Base-by-base conservation (phyloP, 352 stramenopile genomes). In the Halophytophthora polymorphica region DNA sequence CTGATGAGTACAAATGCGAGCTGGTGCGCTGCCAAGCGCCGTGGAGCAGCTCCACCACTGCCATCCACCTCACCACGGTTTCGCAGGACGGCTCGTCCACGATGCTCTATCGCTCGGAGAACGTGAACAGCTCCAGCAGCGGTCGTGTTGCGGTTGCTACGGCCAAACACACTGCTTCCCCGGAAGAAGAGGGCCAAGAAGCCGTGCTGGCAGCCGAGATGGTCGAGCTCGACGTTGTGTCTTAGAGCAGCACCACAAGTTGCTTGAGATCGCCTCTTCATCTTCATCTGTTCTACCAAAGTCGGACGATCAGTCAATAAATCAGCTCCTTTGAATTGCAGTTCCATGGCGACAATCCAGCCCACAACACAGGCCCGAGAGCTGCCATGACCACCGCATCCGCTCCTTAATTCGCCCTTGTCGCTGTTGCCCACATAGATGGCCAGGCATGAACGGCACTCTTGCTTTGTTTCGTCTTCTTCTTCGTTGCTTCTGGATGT, bases 1-100 rank as follows among this genome's bases (percentile, higher is more conserved):
- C 64, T 14, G 69, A 73, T 2, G 68, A 78, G 17, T 83, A 83
- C 59, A 84, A 84, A 31, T 87, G 77, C 25, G 63, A 87, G 34
- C 46, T 88, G 31, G 52, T 88, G 21, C 62, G 56, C 17, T 85
- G 77, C 38, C 75, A 73, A 53, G 45, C 64, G 13, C 57, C 70
- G n/a, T 81, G 68, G 68, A 45, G 29, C 42, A 48, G 42, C 44
- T 23, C 12, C 34, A 56, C 48, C 1, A 49, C 18, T n/a, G 21
- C 62, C 19, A 64, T 90, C 21, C 61, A 87, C 48, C 35, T 69
- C 5, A 75, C 66, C 11, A 57, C 65, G 7, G 77, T 90, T 15
- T 59, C 66, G 3, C 74, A 87, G 38, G 58, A 47, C 10, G 72
- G 69, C 1, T 49, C 87, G 28, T 53, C 60, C 10, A 60, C 75